phyloP scores from a whole-genome alignment of 164 flowering plant species.

The Cinnamomum chago region DNA sequence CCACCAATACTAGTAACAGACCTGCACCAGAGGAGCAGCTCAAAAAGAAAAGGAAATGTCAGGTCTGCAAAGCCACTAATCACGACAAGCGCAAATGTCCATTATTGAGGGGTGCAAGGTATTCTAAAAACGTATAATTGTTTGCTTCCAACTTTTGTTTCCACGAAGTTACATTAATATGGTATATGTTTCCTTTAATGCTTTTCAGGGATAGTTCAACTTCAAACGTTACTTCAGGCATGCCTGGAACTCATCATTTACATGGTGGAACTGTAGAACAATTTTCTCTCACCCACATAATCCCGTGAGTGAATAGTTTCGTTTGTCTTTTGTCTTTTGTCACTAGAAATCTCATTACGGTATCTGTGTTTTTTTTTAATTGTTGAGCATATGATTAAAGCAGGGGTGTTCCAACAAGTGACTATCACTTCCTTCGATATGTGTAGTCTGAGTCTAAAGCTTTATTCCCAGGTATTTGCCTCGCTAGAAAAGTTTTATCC shows the following conservation, averaged over 20 bases:
- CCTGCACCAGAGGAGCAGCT: neutral
- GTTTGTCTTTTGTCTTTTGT: neutral
- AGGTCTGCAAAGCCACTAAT: slow-evolving; percentile 24
- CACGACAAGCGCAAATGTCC: slow-evolving; percentile 10
- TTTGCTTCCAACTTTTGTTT: neutral
- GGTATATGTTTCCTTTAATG: neutral
- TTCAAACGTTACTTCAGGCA: neutral
- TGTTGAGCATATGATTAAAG: neutral
- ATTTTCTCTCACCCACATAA: neutral
- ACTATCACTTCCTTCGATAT: neutral
- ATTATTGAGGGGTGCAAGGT: slow-evolving; percentile 21
- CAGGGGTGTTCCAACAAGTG: slow-evolving; percentile 1
- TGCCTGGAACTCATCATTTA: neutral
- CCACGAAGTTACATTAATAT: too few species aligned
- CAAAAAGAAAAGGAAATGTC: slow-evolving; percentile 4
- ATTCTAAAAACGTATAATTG: slow-evolving; percentile 15
- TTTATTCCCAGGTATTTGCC: neutral
- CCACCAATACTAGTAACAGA: neutral
- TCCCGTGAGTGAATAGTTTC: neutral
- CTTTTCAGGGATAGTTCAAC: neutral
- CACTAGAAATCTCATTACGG: neutral
- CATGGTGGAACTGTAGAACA: neutral
- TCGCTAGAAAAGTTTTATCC: neutral
- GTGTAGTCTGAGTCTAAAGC: neutral
- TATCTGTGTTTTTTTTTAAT: neutral